phyloP scores from a whole-genome alignment of 495 filamentous ascomycete species.

The Cudoniella acicularis region DNA sequence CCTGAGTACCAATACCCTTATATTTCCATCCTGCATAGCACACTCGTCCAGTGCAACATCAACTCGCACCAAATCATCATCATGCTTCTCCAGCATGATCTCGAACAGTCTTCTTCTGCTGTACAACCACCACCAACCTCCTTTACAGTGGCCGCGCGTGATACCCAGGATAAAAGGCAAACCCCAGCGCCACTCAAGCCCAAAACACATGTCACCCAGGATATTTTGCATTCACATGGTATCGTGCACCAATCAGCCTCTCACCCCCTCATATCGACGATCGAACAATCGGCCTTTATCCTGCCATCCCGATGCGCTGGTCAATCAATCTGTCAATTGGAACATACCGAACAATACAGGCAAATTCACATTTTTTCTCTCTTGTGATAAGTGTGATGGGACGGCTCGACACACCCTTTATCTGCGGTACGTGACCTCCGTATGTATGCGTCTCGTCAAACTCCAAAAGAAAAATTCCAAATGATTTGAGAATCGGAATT shows the following conservation, averaged over 20 bases:
- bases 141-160: background rate
- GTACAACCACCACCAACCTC: background rate
- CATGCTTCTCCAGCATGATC: background rate
- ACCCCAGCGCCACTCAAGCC: background rate
- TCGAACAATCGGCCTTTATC: slow-evolving; percentile 3
- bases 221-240: background rate
- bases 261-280: background rate
- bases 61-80: background rate
- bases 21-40: background rate
- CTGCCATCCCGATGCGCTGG: slow-evolving; percentile 1
- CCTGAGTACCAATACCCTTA: background rate
- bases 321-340: slow-evolving; percentile 10
- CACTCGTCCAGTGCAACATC: background rate
- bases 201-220: slow-evolving; percentile 7
- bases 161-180: background rate
- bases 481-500: too few species aligned
- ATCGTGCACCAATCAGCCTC: background rate
- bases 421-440: slow-evolving; percentile 2
- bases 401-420: too few species aligned
- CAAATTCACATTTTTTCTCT: background rate
- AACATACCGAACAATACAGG: background rate
- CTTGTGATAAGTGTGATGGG: too few species aligned
- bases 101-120: background rate
- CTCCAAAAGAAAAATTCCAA: background rate
- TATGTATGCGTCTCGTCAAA: background rate